A percentile compares a stretch with the other conserved stretches of the same genome.
Evolutionary conservation across 495 filamentous ascomycete genomes (phyloP).

Genomic region (Penicilliopsis zonata): DNA sequence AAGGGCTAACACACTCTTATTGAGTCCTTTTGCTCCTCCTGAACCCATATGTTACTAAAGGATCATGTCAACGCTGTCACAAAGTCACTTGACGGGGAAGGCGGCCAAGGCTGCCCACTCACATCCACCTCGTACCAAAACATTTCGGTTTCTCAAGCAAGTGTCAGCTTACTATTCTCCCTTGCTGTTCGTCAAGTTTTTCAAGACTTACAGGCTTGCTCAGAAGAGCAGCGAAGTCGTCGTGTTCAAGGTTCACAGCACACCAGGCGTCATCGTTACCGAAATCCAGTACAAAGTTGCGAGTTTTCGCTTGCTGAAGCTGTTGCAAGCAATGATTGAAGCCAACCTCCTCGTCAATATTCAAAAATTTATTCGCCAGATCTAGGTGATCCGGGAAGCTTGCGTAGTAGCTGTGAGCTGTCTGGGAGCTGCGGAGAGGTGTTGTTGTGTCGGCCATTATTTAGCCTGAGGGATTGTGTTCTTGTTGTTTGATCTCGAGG

Average conservation of each 20-base stretch:
- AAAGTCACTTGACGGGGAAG: neutral
- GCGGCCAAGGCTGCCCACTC: slow-evolving; percentile 12
- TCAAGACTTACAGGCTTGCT: slow-evolving; percentile 16
- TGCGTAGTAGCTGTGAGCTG: slow-evolving; percentile 25
- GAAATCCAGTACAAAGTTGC: slow-evolving; percentile 65
- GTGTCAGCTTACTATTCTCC: neutral
- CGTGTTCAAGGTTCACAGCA: slow-evolving; percentile 41
- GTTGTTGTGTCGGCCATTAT: slow-evolving; percentile 6
- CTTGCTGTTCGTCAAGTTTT: neutral
- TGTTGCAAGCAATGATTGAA: slow-evolving; percentile 27
- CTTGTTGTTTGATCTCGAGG: no score
- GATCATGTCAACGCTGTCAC: slow-evolving; percentile 6
- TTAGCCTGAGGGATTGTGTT: neutral
- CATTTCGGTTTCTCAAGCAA: slow-evolving; percentile 21
- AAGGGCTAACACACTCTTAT: slow-evolving; percentile 26
- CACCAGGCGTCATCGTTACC: slow-evolving; percentile 49
- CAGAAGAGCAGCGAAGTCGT: slow-evolving; percentile 30
- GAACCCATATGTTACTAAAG: slow-evolving; percentile 59
- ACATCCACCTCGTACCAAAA: slow-evolving; percentile 58
- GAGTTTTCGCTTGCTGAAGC: slow-evolving; percentile 26
- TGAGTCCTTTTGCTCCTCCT: slow-evolving; percentile 43
- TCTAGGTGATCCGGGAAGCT: slow-evolving; percentile 12
- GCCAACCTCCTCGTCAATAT: slow-evolving; percentile 41
- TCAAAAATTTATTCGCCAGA: slow-evolving; percentile 26
- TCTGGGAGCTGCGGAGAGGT: slow-evolving; percentile 6